phyloP scores from a whole-genome alignment of 352 stramenopile genomes.

The Pythium rhizo-oryzae region DNA sequence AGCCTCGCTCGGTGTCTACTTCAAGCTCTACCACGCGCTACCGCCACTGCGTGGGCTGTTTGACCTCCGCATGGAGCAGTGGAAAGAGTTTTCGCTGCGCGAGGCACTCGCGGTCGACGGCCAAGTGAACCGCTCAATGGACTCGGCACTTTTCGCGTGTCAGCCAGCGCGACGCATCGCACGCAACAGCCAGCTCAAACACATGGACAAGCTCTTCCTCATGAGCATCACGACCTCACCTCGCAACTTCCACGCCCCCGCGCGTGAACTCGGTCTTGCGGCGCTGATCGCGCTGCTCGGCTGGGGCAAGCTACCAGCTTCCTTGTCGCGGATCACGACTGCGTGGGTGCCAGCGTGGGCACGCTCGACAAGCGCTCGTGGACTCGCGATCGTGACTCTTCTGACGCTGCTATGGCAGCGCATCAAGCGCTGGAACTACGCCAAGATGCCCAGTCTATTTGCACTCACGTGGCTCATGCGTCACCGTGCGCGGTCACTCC shows the following conservation, averaged over 20 bases:
- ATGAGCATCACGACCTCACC: conserved; percentile 77
- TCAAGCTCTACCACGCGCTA: conserved; percentile 47
- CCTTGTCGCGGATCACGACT: background rate
- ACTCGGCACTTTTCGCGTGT: conserved; percentile 47
- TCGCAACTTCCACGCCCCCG: conserved; percentile 25
- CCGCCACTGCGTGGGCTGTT: conserved; percentile 46
- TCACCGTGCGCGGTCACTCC: conserved; percentile 45
- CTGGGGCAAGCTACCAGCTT: conserved; percentile 8
- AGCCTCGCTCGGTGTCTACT: conserved; percentile 38
- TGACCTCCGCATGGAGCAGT: conserved; percentile 64
- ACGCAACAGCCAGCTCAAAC: conserved; percentile 52
- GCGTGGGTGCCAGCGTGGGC: conserved; percentile 12
- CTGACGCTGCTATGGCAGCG: conserved; percentile 15
- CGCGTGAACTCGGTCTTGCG: conserved; percentile 10
- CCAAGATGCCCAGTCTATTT: conserved; percentile 67
- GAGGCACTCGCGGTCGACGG: conserved; percentile 41
- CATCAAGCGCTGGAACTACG: conserved; percentile 25
- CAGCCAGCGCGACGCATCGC: conserved; percentile 50
- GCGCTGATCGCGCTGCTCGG: conserved; percentile 10
- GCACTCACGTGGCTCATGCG: conserved; percentile 68
- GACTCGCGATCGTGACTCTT: background rate
- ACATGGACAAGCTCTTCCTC: conserved; percentile 72
- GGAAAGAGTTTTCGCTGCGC: conserved; percentile 40
- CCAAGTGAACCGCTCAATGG: conserved; percentile 40
- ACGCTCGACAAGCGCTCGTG: background rate